Evolutionary conservation across 1,284 basidiomycete genomes (phyloP).

Genomic region (Ceratobasidium theobromae): DNA sequence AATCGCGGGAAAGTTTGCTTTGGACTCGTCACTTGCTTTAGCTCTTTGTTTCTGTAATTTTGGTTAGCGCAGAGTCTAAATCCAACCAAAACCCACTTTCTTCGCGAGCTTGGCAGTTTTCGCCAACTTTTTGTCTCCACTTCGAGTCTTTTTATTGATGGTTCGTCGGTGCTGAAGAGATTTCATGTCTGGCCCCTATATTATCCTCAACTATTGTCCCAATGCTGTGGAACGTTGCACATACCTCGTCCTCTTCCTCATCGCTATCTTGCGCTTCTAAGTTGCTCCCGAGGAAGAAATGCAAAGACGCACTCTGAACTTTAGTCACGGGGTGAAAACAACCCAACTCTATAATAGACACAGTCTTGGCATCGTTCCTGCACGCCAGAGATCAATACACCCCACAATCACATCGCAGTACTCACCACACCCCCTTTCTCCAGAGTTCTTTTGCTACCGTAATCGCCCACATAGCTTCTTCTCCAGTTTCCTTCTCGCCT

Average conservation of each 20-base stretch:
- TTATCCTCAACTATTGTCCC: neutral
- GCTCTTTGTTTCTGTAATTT: constrained; percentile 56
- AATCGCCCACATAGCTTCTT: constrained; percentile 98
- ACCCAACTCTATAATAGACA: constrained; percentile 88
- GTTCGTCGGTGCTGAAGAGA: constrained; percentile 78
- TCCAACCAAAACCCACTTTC: constrained; percentile 53
- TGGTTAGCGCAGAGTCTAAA: neutral
- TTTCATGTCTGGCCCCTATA: constrained; percentile 64
- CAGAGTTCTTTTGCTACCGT: constrained; percentile 93
- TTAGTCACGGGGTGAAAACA: constrained; percentile 94
- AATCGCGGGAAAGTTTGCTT: constrained; percentile 87
- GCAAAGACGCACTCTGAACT: constrained; percentile 93
- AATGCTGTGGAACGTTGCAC: constrained; percentile 34
- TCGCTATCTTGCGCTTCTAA: constrained; percentile 66
- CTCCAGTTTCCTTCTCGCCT: constrained; percentile 56
- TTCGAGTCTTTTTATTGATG: constrained; percentile 87
- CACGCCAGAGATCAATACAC: neutral
- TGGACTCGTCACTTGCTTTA: constrained; percentile 52
- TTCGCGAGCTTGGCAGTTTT: constrained; percentile 69
- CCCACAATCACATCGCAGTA: constrained; percentile 30
- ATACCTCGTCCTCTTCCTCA: constrained; percentile 68
- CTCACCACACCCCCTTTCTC: constrained; percentile 89
- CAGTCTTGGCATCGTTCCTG: constrained; percentile 90
- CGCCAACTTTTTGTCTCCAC: constrained; percentile 74
- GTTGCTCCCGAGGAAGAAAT: constrained; percentile 92